These are phyloP conservation scores for Sporisorium exsertum DNA, from an alignment of 1,284 basidiomycete genomes.

Conservation along the genomic window DNA sequence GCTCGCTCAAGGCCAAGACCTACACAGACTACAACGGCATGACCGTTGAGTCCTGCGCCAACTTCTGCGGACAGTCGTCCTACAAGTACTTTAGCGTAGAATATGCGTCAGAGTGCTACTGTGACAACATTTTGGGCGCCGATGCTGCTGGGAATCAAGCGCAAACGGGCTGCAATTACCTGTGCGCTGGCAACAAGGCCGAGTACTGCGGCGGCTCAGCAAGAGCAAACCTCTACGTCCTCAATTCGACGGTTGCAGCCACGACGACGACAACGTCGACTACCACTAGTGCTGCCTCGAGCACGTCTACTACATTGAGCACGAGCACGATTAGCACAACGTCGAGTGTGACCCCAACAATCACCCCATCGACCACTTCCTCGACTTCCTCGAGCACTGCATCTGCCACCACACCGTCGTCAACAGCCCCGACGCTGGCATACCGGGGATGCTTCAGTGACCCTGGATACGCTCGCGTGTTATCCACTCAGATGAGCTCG, in stretches of 20 bases:
- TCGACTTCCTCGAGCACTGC: too few relatives aligned
- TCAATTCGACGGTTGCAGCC: constrained; percentile 70
- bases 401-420: constrained; percentile 1
- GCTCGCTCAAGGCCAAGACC: not conserved
- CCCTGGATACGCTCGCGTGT: constrained; percentile 35
- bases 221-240: constrained; percentile 73
- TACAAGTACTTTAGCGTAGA: constrained; percentile 73
- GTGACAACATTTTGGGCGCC: constrained; percentile 25
- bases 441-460: not conserved
- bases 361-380: too few relatives aligned
- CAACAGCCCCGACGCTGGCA: not conserved
- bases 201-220: constrained; percentile 79
- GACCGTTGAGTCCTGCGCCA: constrained; percentile 76
- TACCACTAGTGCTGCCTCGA: too few relatives aligned
- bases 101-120: constrained; percentile 72
- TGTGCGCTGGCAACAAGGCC: constrained; percentile 59
- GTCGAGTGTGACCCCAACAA: too few relatives aligned
- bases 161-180: constrained; percentile 12
- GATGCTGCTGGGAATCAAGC: not conserved
- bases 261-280: constrained; percentile 9
- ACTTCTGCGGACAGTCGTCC: constrained; percentile 70
- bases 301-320: not conserved
- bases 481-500: too few relatives aligned
- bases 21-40: constrained; percentile 71
- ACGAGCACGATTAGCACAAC: not conserved